These are phyloP conservation scores for Talaromyces verruculosus DNA, from an alignment of 2,329 filamentous ascomycete species.

Conservation along the genomic window DNA sequence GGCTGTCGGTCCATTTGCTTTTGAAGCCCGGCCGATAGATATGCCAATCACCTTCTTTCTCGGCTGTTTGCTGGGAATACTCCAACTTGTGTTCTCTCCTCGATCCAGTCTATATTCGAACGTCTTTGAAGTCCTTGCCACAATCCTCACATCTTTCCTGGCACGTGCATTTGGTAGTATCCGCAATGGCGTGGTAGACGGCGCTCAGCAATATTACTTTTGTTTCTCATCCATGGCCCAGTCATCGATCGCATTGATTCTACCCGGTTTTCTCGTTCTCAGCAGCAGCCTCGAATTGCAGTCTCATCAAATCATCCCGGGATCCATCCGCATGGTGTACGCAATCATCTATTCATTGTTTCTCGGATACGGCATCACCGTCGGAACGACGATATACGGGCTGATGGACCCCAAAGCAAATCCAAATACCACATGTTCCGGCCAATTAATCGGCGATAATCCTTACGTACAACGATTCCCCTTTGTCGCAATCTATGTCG, in stretches of 20 bases:
- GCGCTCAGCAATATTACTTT: slow-evolving; percentile 50
- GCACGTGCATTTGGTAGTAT: slow-evolving; percentile 70
- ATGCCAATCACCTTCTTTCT: slow-evolving; percentile 74
- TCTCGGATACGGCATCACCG: slow-evolving; percentile 70
- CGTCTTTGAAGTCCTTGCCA: slow-evolving; percentile 64
- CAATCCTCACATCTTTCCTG: slow-evolving; percentile 67
- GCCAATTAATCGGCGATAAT: slow-evolving; percentile 50
- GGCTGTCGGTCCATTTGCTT: slow-evolving; percentile 76
- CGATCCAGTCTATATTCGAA: slow-evolving; percentile 67
- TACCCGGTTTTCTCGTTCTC: slow-evolving; percentile 66
- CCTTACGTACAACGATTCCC: slow-evolving; percentile 59
- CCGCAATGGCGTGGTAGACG: slow-evolving; percentile 41
- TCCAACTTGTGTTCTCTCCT: slow-evolving; percentile 74
- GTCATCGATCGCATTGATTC: slow-evolving; percentile 71
- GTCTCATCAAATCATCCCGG: slow-evolving; percentile 66
- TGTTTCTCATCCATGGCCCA: slow-evolving; percentile 72
- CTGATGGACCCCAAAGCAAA: slow-evolving; percentile 58
- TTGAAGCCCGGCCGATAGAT: slow-evolving; percentile 73
- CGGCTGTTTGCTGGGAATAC: slow-evolving; percentile 69
- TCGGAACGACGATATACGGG: slow-evolving; percentile 64
- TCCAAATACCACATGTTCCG: slow-evolving; percentile 48
- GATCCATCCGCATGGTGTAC: slow-evolving; percentile 72
- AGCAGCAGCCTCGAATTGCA: slow-evolving; percentile 66
- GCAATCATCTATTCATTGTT: slow-evolving; percentile 72
- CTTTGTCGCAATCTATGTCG: slow-evolving; percentile 70